Conservation (phyloP, 176 grass and related monocot genomes). For the Zizania latifolia region DNA sequence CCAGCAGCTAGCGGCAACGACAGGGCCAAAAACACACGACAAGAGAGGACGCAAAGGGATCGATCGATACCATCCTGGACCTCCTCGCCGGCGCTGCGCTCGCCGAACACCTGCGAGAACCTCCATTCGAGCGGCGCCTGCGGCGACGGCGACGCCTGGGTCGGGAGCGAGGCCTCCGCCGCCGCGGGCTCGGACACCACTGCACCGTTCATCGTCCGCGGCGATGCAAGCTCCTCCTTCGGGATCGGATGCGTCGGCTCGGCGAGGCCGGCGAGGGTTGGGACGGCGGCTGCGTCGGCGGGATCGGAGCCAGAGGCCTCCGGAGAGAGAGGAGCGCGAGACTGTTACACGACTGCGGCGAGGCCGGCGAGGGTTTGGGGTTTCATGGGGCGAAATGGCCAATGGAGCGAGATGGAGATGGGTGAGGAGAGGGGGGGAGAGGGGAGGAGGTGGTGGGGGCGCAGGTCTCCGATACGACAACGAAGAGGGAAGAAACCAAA, state of each 20-base stretch:
- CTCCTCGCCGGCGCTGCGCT: constrained; percentile 72
- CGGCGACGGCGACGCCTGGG: constrained; percentile 2
- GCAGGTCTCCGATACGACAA: constrained; percentile 45
- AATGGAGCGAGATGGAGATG: too few relatives aligned
- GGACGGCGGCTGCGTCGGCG: background rate
- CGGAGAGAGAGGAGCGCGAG: background rate
- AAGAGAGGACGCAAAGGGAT: constrained; percentile 32
- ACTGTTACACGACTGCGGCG: constrained; percentile 19
- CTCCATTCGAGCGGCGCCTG: constrained; percentile 49
- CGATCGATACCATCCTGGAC: constrained; percentile 79
- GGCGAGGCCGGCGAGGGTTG: background rate
- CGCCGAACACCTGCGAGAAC: constrained; percentile 90
- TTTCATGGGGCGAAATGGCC: constrained; percentile 47
- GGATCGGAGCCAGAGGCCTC: background rate
- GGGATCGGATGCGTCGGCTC: constrained; percentile 36
- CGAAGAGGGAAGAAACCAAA: constrained; percentile 25
- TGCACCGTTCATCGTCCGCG: constrained; percentile 36
- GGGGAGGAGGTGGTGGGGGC: too few relatives aligned
- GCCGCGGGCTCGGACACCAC: constrained; percentile 24
- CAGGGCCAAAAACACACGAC: constrained; percentile 4
- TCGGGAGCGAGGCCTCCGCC: constrained; percentile 36
- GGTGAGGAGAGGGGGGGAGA: too few relatives aligned
- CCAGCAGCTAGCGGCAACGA: constrained; percentile 23
- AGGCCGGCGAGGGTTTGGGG: constrained; percentile 55
- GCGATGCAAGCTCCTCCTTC: constrained; percentile 22